A percentile compares a stretch with the other conserved stretches of the same genome.
phyloP scores from a whole-genome alignment of 768 basidiomycete genomes.

The Russula virescens region DNA sequence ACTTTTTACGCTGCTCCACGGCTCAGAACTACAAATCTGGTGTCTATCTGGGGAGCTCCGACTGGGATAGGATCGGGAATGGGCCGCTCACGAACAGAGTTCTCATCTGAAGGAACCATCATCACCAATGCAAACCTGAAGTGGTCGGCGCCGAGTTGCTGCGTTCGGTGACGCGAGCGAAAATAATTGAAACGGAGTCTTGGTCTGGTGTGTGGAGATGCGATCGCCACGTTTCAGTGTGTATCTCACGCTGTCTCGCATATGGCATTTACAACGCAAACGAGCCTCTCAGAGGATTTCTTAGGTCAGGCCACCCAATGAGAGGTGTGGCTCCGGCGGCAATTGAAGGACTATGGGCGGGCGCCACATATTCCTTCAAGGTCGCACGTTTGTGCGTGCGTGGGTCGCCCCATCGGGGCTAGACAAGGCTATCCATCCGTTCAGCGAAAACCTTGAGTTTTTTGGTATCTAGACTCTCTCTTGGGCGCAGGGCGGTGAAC shows the following conservation, averaged over 20 bases:
- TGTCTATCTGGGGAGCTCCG: neutral
- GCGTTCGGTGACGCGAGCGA: neutral
- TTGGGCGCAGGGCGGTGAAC: neutral
- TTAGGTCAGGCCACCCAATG: neutral
- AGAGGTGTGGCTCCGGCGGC: neutral
- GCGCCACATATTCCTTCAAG: neutral
- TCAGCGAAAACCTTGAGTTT: neutral
- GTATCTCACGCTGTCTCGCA: neutral
- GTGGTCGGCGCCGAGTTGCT: neutral
- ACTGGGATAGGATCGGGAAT: neutral
- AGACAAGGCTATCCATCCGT: neutral
- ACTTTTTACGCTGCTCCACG: no score
- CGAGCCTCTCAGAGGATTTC: neutral
- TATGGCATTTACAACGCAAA: conserved; percentile 6
- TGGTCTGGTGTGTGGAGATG: neutral
- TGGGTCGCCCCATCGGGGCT: neutral
- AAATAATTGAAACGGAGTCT: neutral
- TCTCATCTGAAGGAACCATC: neutral
- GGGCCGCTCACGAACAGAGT: neutral
- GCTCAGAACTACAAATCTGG: neutral
- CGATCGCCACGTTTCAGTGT: conserved; percentile 4
- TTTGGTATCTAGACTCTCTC: neutral
- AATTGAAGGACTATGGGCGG: neutral
- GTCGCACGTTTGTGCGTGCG: conserved; percentile 3
- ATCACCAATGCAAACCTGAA: neutral